Evolutionary conservation across 2,329 filamentous ascomycete genomes (phyloP).

Genomic region (Macrophomina pseudophaseolina): DNA sequence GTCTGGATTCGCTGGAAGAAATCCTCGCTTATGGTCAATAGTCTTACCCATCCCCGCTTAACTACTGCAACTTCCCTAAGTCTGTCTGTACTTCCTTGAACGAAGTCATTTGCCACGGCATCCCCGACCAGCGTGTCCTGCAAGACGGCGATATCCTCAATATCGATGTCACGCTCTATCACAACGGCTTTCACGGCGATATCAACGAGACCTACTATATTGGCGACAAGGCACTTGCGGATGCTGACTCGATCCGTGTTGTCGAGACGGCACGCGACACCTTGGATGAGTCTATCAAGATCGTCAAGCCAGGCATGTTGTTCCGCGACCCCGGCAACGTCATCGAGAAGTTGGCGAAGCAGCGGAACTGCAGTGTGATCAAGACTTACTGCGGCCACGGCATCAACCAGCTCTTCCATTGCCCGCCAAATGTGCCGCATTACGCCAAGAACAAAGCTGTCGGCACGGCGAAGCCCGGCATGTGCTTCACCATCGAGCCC

Average conservation of each 20-base stretch:
- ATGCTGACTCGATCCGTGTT: conserved; percentile 86
- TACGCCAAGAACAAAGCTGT: conserved; percentile 99
- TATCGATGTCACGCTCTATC: conserved; percentile 93
- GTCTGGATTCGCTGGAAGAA: neutral
- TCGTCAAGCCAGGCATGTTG: conserved; percentile 90
- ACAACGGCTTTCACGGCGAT: conserved; percentile 93
- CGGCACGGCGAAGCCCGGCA: conserved; percentile 89
- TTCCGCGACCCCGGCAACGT: conserved; percentile 93
- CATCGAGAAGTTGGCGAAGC: conserved; percentile 95
- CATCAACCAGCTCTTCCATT: conserved; percentile 92
- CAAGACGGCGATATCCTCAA: conserved; percentile 96
- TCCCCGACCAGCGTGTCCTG: conserved; percentile 86
- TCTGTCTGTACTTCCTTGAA: conserved; percentile 96
- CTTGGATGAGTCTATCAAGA: conserved; percentile 85
- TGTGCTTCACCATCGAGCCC: conserved; percentile 99
- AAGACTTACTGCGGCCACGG: conserved; percentile 96
- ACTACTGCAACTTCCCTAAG: conserved; percentile 97
- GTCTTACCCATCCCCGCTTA: conserved; percentile 93
- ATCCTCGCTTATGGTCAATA: conserved; percentile 48
- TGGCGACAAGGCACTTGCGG: conserved; percentile 80
- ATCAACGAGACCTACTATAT: conserved; percentile 99
- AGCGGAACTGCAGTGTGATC: conserved; percentile 83
- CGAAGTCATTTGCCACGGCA: conserved; percentile 98
- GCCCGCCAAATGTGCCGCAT: conserved; percentile 91
- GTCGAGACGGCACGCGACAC: conserved; percentile 90